These are phyloP conservation scores for Globisporangium irregulare DNA, from an alignment of 352 stramenopile species.

Conservation along the genomic window DNA sequence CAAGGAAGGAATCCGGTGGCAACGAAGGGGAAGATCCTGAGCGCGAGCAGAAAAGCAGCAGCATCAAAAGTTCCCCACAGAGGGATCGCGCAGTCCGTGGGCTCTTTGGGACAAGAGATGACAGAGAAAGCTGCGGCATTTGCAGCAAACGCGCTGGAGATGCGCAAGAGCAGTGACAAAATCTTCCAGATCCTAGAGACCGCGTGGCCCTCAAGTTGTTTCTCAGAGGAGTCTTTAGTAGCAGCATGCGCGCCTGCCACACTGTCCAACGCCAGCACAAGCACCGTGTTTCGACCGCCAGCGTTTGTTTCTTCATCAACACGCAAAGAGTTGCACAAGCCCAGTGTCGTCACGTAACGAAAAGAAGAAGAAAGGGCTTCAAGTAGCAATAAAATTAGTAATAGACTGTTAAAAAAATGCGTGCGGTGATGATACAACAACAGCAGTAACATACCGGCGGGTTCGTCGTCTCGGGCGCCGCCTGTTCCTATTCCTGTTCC, in stretches of 20 bases:
- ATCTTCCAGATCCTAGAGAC: conserved; percentile 49
- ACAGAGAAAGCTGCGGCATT: conserved; percentile 36
- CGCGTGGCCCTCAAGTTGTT: conserved; percentile 24
- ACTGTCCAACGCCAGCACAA: not conserved
- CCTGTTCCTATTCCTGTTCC: not conserved
- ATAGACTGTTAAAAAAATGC: conserved; percentile 3
- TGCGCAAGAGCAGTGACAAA: conserved; percentile 28
- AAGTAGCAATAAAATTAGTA: conserved; percentile 11
- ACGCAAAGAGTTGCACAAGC: not conserved
- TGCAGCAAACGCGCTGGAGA: conserved; percentile 29
- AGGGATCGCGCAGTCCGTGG: conserved; percentile 21
- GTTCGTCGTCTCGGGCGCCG: not conserved
- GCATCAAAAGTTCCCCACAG: not conserved
- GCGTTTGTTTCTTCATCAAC: conserved; percentile 21
- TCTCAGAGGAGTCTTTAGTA: not conserved
- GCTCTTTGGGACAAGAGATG: conserved; percentile 51
- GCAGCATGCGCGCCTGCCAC: not conserved
- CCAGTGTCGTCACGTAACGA: not conserved
- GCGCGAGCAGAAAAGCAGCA: conserved; percentile 6
- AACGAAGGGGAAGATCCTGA: not conserved
- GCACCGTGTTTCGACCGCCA: conserved; percentile 22
- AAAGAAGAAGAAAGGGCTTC: conserved; percentile 1
- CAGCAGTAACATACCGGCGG: not conserved
- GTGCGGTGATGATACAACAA: not conserved
- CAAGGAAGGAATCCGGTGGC: not conserved